phyloP scores from a whole-genome alignment of 139 green algal species.

The Deuterostichococcus epilithicus region DNA sequence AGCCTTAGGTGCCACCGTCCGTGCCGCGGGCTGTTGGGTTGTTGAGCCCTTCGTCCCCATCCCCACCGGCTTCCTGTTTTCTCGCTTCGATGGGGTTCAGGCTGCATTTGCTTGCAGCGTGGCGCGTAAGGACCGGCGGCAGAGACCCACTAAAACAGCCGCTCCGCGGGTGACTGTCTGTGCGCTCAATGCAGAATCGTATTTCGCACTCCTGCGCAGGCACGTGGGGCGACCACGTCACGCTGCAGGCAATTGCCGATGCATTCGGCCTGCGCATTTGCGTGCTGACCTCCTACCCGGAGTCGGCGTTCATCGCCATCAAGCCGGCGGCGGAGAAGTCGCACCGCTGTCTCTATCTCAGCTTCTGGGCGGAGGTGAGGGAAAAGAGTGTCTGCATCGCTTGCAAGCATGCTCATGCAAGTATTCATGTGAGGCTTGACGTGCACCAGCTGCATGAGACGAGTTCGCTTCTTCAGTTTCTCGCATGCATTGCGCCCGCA shows the following conservation, averaged over 20 bases:
- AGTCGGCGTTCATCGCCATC: constrained; percentile 60
- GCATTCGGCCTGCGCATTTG: constrained; percentile 50
- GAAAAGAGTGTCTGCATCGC: background rate
- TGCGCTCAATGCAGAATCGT: constrained; percentile 39
- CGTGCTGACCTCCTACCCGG: constrained; percentile 59
- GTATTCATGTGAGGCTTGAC: background rate
- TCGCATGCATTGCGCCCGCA: background rate
- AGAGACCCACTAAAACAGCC: too few species aligned
- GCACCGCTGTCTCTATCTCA: constrained; percentile 48
- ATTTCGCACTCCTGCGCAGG: too few species aligned
- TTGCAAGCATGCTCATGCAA: background rate
- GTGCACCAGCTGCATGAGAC: background rate
- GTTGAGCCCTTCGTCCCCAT: too few species aligned
- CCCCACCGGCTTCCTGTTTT: too few species aligned
- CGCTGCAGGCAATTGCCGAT: constrained; percentile 61
- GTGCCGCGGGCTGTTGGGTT: too few species aligned
- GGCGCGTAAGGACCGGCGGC: too few species aligned
- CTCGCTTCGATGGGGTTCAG: too few species aligned
- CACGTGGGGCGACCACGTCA: constrained; percentile 84
- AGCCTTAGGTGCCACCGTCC: too few species aligned
- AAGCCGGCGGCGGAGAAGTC: constrained; percentile 23
- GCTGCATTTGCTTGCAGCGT: too few species aligned
- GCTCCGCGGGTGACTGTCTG: background rate
- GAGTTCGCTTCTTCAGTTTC: background rate
- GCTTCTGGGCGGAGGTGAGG: constrained; percentile 77